These are phyloP conservation scores for Tetragonia tetragonoides DNA, from an alignment of 148 eudicot species.

Conservation along the genomic window DNA sequence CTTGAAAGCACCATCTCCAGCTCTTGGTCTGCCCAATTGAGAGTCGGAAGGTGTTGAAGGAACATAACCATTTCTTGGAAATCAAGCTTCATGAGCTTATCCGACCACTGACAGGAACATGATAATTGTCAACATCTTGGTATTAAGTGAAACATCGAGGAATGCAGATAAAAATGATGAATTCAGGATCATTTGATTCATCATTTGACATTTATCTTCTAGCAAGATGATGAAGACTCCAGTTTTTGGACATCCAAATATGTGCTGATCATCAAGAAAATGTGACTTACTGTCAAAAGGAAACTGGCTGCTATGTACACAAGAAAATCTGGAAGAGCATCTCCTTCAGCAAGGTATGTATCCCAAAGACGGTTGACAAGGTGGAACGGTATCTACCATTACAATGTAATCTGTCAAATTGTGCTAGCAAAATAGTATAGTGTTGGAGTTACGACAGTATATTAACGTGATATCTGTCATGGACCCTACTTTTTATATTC, in stretches of 20 bases:
- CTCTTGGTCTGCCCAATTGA: conserved; percentile 75
- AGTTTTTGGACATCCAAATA: background rate
- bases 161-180: background rate
- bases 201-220: no score
- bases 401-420: conserved; percentile 7
- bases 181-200: no score
- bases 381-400: conserved; percentile 75
- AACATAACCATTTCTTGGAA: conserved; percentile 99
- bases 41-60: conserved; percentile 90
- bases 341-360: conserved; percentile 99
- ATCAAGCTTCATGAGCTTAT: conserved; percentile 76
- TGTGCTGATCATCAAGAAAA: conserved; percentile 3
- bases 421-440: conserved; percentile 3
- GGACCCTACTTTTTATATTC: background rate
- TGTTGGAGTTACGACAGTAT: background rate
- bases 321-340: conserved; percentile 95
- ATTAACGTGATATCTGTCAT: background rate
- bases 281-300: conserved; percentile 69
- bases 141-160: background rate
- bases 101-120: conserved; percentile 77
- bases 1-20: conserved; percentile 93
- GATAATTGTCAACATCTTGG: background rate
- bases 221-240: background rate
- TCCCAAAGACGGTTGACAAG: conserved; percentile 98
- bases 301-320: conserved; percentile 96